Percentiles rank a stretch among this genome's conserved stretches.
Evolutionary conservation across 768 basidiomycete species (phyloP).

Genomic region (Kwoniella bestiolae): DNA sequence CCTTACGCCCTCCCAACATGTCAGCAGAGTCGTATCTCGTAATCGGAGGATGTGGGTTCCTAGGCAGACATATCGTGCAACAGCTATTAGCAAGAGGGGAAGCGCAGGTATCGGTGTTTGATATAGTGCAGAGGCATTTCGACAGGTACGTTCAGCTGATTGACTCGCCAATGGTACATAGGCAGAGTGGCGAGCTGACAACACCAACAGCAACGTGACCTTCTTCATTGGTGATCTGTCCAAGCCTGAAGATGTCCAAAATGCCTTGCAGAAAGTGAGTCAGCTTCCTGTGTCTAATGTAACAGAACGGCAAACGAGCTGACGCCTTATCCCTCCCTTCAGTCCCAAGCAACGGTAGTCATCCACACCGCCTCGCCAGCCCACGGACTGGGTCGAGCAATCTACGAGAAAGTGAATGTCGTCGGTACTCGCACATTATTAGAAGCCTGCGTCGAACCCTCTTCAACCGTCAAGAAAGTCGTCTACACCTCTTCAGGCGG

Average conservation of each 20-base stretch:
- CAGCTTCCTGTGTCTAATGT: too few species aligned
- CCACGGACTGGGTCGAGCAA: slow-evolving; percentile 68
- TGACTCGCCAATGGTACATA: neutral
- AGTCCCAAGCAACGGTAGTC: slow-evolving; percentile 85
- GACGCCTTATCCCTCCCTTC: too few species aligned
- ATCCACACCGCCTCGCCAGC: slow-evolving; percentile 92
- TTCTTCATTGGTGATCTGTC: slow-evolving; percentile 92
- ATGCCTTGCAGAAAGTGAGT: slow-evolving; percentile 74
- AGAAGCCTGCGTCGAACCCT: slow-evolving; percentile 71
- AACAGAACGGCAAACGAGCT: too few species aligned
- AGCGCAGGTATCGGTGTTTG: slow-evolving; percentile 76
- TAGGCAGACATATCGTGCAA: slow-evolving; percentile 84
- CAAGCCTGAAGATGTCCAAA: slow-evolving; percentile 70
- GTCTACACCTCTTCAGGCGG: slow-evolving; percentile 95
- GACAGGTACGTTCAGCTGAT: slow-evolving; percentile 56
- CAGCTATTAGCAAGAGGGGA: slow-evolving; percentile 78
- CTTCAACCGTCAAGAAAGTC: slow-evolving; percentile 71
- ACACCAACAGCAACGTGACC: slow-evolving; percentile 57
- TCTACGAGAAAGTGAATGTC: slow-evolving; percentile 93
- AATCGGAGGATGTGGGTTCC: slow-evolving; percentile 75
- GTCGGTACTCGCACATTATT: slow-evolving; percentile 74
- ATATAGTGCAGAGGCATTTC: slow-evolving; percentile 87
- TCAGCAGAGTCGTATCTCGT: slow-evolving; percentile 75
- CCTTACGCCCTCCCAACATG: slow-evolving; percentile 1
- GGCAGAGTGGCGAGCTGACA: neutral